Percentiles rank a stretch among this genome's conserved stretches.
phyloP scores from a whole-genome alignment of 495 filamentous ascomycete genomes.

The Podospora anserina region DNA sequence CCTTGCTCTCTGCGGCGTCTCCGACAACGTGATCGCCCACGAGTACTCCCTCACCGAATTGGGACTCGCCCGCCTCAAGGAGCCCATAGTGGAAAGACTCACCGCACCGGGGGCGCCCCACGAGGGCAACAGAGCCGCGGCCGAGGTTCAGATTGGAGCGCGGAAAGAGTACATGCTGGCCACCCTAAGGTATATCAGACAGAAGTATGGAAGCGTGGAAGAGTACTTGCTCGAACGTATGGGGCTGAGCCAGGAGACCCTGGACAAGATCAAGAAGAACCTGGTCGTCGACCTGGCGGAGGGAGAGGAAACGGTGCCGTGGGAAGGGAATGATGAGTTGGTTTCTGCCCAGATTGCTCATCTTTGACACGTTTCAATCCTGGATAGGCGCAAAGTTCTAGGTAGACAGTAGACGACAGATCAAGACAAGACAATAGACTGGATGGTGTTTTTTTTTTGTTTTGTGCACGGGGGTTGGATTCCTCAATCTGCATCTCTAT shows the following conservation, averaged over 20 bases:
- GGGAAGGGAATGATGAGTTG: slow-evolving; percentile 15
- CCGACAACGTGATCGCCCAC: slow-evolving; percentile 53
- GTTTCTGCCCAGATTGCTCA: not conserved
- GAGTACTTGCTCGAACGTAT: slow-evolving; percentile 52
- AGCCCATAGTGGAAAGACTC: slow-evolving; percentile 44
- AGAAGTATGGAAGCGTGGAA: slow-evolving; percentile 56
- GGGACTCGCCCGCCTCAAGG: slow-evolving; percentile 45
- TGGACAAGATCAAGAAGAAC: slow-evolving; percentile 49
- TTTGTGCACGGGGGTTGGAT: not conserved
- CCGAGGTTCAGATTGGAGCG: slow-evolving; percentile 51
- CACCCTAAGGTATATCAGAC: slow-evolving; percentile 48
- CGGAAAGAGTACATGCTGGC: slow-evolving; percentile 55
- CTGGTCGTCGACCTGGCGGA: slow-evolving; percentile 39
- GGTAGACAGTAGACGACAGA: not conserved
- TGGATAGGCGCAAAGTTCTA: slow-evolving; percentile 6
- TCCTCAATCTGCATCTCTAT: not conserved
- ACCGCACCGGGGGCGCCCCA: slow-evolving; percentile 40
- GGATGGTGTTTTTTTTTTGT: not conserved
- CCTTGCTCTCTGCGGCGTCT: slow-evolving; percentile 54
- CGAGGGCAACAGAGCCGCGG: slow-evolving; percentile 41
- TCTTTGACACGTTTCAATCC: slow-evolving; percentile 10
- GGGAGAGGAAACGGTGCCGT: slow-evolving; percentile 30
- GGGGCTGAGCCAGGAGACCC: slow-evolving; percentile 48
- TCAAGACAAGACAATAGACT: not conserved
- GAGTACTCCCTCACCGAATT: slow-evolving; percentile 62